Conservation (phyloP, 2,329 filamentous ascomycete genomes). For the Arthrobotrys megalospora region DNA sequence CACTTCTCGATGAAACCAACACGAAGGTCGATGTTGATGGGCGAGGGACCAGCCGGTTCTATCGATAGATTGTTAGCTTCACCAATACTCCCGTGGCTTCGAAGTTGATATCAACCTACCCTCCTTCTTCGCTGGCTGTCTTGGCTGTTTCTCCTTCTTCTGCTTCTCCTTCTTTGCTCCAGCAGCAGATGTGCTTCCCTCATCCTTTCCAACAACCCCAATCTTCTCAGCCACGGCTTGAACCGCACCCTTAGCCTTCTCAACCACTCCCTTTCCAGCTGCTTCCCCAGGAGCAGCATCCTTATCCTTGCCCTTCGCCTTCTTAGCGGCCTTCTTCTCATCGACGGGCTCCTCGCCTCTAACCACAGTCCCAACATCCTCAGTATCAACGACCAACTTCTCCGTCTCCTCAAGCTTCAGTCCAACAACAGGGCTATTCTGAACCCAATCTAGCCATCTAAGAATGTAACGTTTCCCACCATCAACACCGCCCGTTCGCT, state of each 20-base stretch:
- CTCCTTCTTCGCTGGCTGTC: slow-evolving; percentile 70
- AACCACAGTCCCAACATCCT: slow-evolving; percentile 82
- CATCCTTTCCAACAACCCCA: slow-evolving; percentile 53
- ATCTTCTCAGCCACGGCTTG: slow-evolving; percentile 70
- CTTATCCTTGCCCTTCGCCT: slow-evolving; percentile 97
- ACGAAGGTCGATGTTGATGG: slow-evolving; percentile 90
- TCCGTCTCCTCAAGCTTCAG: slow-evolving; percentile 79
- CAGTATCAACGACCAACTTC: slow-evolving; percentile 83
- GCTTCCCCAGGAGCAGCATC: slow-evolving; percentile 75
- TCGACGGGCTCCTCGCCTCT: slow-evolving; percentile 86
- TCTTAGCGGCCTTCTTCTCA: slow-evolving; percentile 82
- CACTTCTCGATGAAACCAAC: slow-evolving; percentile 98
- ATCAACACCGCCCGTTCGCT: slow-evolving; percentile 82
- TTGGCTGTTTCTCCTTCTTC: slow-evolving; percentile 87
- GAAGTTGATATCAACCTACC: slow-evolving; percentile 51
- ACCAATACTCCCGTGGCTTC: not conserved
- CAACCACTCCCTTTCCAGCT: slow-evolving; percentile 65
- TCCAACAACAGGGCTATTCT: slow-evolving; percentile 82
- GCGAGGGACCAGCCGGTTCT: slow-evolving; percentile 80
- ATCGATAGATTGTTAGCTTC: slow-evolving; percentile 63
- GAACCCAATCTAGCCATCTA: slow-evolving; percentile 92
- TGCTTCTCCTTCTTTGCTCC: slow-evolving; percentile 79
- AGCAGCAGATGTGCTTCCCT: slow-evolving; percentile 63
- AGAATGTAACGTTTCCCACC: slow-evolving; percentile 92
- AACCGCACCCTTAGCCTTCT: slow-evolving; percentile 72